These are phyloP conservation scores for Protea cynaroides DNA, from an alignment of 164 flowering plant species.

Conservation along the genomic window DNA sequence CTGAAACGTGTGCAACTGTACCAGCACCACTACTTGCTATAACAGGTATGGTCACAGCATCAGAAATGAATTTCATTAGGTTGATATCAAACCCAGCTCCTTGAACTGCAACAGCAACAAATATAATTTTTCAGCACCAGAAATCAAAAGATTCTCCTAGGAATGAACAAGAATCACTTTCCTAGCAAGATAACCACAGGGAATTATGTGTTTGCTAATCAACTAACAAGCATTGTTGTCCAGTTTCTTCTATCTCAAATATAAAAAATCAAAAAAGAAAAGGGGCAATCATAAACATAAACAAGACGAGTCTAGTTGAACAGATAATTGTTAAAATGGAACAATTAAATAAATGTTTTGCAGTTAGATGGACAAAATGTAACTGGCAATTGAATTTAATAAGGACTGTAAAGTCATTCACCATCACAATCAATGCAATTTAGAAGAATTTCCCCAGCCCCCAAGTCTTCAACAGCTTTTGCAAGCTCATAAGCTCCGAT, in stretches of 20 bases:
- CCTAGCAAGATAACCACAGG: no score
- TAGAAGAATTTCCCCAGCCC: conserved; percentile 94
- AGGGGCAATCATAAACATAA: no score
- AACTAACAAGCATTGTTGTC: no score
- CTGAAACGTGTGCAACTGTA: conserved; percentile 71
- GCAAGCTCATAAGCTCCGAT: conserved; percentile 99
- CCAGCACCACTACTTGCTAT: conserved; percentile 99
- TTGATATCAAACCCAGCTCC: conserved; percentile 95
- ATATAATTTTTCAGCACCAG: not conserved
- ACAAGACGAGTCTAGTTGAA: no score
- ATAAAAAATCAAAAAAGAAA: no score
- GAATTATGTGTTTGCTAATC: no score
- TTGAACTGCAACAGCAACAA: conserved; percentile 59
- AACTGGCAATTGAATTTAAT: not conserved
- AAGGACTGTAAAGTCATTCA: conserved; percentile 15
- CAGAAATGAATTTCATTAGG: conserved; percentile 72
- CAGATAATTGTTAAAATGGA: no score
- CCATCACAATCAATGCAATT: conserved; percentile 99
- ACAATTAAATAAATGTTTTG: no score
- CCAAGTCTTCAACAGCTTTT: conserved; percentile 95
- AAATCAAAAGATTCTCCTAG: not conserved
- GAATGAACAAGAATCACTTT: not conserved
- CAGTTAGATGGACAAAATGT: no score
- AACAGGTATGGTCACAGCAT: conserved; percentile 93
- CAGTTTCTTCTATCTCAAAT: no score